Base-by-base conservation (phyloP, 305 asterid species). In the Fraxinus floribunda region DNA sequence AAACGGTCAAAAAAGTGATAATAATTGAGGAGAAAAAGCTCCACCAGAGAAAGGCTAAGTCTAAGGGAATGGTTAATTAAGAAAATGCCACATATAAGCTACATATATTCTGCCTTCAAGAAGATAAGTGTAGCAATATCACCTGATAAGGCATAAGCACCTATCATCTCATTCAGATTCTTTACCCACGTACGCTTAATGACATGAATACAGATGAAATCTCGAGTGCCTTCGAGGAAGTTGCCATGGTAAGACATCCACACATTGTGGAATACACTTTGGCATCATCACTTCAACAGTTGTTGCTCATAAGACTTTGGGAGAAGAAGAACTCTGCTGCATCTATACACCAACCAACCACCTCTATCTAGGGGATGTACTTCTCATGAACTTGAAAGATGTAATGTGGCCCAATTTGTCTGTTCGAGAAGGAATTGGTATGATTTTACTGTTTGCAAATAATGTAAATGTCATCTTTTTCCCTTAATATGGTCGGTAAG, bases 211-310 rank as follows among this genome's bases (percentile, higher is more conserved):
- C 77, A 83, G 86, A 79, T 18, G 13, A 83, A 38, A 60, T 35
- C 30, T 52, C 86, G 0, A 24, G 70, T 3, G 86, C 86, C 8
- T 83, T 83, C 72, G 79, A 79, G 62, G 86, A 79, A 83, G 86
- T 83, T 36, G 83, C 81, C 78, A 79, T 79, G 44, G 36, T 79
- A 20, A 83, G 86, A 38, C 85, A 83, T 78, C 86, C 80, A 1
- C 49, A 79, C 3, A 60, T 74, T 7, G 83, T 82, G 11, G 86
- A 83, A 57, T 83, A 83, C 57, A 82, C 86, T 79, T 78, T 39
- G 86, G 86, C 4, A 78, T 83, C 76, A 83, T 83, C 52, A 83
- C 86, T 52, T 83, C 86, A 18, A 78, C 68, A n/a, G 77, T 83
- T 11, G 10, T 83, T 46, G 24, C 78, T 20, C 79, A 35, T 7